Evolutionary conservation across 208 protist genomes (phyloP).

Genomic region (Leishmania martiniquensis): DNA sequence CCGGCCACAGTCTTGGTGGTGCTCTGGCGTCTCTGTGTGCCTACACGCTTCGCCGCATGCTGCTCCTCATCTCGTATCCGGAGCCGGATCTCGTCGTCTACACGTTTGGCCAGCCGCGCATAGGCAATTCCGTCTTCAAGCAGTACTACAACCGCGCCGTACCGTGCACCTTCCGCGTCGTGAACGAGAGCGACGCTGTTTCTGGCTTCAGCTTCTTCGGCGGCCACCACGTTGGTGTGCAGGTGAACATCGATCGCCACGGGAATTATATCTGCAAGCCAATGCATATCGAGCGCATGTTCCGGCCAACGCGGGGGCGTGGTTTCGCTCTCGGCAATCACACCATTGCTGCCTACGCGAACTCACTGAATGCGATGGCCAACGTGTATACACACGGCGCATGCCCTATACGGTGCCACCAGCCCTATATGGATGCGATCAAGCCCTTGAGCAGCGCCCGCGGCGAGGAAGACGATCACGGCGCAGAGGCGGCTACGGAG

Average conservation of each 20-base stretch:
- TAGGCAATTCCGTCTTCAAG: slow-evolving; percentile 80
- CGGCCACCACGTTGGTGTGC: slow-evolving; percentile 75
- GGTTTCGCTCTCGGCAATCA: slow-evolving; percentile 57
- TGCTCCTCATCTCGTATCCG: slow-evolving; percentile 58
- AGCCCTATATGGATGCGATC: slow-evolving; percentile 33
- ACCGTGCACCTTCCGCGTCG: slow-evolving; percentile 79
- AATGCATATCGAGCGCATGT: slow-evolving; percentile 78
- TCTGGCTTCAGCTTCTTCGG: slow-evolving; percentile 54
- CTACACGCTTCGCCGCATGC: slow-evolving; percentile 66
- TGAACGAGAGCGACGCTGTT: slow-evolving; percentile 90
- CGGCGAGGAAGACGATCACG: not conserved
- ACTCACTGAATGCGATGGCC: slow-evolving; percentile 71
- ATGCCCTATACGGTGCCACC: slow-evolving; percentile 45
- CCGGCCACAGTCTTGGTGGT: slow-evolving; percentile 83
- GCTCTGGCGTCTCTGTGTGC: slow-evolving; percentile 81
- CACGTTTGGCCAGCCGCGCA: slow-evolving; percentile 80
- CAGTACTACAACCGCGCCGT: slow-evolving; percentile 72
- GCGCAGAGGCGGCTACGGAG: not conserved
- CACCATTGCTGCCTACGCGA: slow-evolving; percentile 57
- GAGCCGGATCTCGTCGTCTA: slow-evolving; percentile 72
- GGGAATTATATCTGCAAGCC: slow-evolving; percentile 84
- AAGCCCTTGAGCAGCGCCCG: slow-evolving; percentile 23
- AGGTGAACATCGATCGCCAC: slow-evolving; percentile 80
- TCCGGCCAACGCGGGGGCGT: slow-evolving; percentile 54
- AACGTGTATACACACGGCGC: slow-evolving; percentile 31